Evolutionary conservation across 2,329 filamentous ascomycete species (phyloP), one percentile per base, ranked within the genome.

Genomic region (Beauveria sp.): DNA sequence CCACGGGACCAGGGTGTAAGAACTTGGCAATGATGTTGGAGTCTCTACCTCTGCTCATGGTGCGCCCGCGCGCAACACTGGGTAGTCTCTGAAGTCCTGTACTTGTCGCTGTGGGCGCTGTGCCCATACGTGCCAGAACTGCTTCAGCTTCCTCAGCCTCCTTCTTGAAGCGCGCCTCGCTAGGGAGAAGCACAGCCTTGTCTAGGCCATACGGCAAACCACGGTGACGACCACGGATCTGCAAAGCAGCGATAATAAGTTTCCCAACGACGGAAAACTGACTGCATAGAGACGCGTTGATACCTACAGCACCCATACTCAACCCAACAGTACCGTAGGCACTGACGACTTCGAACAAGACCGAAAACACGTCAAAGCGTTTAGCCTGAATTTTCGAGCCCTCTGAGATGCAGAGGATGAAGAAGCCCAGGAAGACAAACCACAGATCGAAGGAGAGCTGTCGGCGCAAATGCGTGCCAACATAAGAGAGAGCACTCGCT

Each of bases 381-480:
- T 74, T 73, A 3, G 69, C 82, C 70, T 89, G 79, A 14, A 99
- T 79, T 18, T 86, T 84, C 8, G 68, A 61, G 4, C 92, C 93
- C 76, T 99, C 96, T 34, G 90, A 86, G 67, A 99, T 96, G 63
- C 89, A 83, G 68, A 99, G 89, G 71, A 97, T 84, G 76, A 99
- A 99, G 67, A 96, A 85, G 1, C 94, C 94, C 24, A 97, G 73
- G 70, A 96, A 96, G 62, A 99, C 89, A 69, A 92, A 99, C 94
- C 94, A 99, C 73, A 99, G 74, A 75, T 99, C 94, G 76, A 99
- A 99, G 59, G 92, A 96, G 41, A 99, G 83, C 74, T 99, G 94
- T 52, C 90, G 86, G 43, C 94, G 89, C 72, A 99, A 82, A 84
- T 99, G 94, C 56, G 90, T 87, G 3, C 91, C 90, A 56, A 99